phyloP scores from a whole-genome alignment of 2,329 filamentous ascomycete species.

The Colletotrichum lentis region DNA sequence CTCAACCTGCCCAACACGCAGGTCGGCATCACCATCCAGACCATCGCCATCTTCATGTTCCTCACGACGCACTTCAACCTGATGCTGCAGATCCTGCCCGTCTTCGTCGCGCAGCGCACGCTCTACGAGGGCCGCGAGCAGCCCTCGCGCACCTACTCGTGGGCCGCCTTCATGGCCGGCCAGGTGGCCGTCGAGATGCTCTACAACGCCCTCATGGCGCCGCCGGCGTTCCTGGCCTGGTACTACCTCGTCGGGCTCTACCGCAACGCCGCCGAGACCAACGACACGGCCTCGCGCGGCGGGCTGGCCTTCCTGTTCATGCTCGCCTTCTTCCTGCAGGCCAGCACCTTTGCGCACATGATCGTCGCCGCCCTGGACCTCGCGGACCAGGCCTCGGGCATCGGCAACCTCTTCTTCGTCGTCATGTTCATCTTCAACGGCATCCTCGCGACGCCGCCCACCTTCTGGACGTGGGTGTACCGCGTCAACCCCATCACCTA shows the following conservation, averaged over 20 bases:
- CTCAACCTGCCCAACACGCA: conserved; percentile 66
- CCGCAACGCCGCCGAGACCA: conserved; percentile 62
- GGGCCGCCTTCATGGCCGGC: conserved; percentile 70
- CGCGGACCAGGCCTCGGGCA: conserved; percentile 69
- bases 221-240: conserved; percentile 69
- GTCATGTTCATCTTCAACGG: conserved; percentile 73
- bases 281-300: conserved; percentile 58
- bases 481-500: conserved; percentile 79
- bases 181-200: conserved; percentile 74
- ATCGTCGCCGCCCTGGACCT: conserved; percentile 69
- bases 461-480: conserved; percentile 83
- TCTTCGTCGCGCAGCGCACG: conserved; percentile 71
- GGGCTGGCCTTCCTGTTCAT: conserved; percentile 70
- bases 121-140: conserved; percentile 73
- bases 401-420: conserved; percentile 70
- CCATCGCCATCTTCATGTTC: conserved; percentile 77
- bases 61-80: conserved; percentile 74
- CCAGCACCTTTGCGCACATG: conserved; percentile 72
- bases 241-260: conserved; percentile 75
- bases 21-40: conserved; percentile 73
- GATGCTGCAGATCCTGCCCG: conserved; percentile 70
- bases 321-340: conserved; percentile 70
- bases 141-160: conserved; percentile 70
- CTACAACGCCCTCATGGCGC: conserved; percentile 68
- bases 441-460: conserved; percentile 76